A percentile compares a stretch with the other conserved stretches of the same genome.
These are phyloP conservation scores for Trichoderma sp. DNA, from an alignment of 2,329 filamentous ascomycete species.

Conservation along the genomic window DNA sequence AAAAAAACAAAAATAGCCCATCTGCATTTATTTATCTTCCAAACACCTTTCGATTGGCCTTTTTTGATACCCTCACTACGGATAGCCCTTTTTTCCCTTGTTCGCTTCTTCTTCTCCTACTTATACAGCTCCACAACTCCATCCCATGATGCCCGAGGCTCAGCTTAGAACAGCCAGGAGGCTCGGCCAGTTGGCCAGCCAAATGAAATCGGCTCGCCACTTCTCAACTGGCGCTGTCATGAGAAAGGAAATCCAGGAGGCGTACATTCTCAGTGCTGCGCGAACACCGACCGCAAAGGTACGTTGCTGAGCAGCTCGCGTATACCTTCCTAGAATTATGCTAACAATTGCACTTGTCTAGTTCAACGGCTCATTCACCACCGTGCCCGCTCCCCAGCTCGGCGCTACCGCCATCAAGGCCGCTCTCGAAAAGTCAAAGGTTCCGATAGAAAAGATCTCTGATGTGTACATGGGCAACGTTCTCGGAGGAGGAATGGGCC, in stretches of 20 bases:
- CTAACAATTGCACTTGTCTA: slow-evolving; percentile 38
- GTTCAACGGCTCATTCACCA: slow-evolving; percentile 93
- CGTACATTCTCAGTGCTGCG: slow-evolving; percentile 88
- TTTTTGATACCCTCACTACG: neutral
- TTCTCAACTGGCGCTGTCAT: slow-evolving; percentile 50
- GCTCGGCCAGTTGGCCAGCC: slow-evolving; percentile 40
- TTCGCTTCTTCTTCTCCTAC: neutral
- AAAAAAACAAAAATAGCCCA: neutral
- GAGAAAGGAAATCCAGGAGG: slow-evolving; percentile 75
- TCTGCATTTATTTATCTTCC: neutral
- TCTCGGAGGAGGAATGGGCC: slow-evolving; percentile 78
- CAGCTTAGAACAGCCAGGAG: slow-evolving; percentile 40
- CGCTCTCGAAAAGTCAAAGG: slow-evolving; percentile 80
- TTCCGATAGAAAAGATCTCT: slow-evolving; percentile 78
- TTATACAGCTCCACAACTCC: neutral
- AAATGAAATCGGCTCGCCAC: slow-evolving; percentile 44
- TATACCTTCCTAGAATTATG: neutral
- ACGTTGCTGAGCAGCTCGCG: slow-evolving; percentile 17
- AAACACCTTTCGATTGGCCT: neutral
- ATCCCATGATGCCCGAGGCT: slow-evolving; percentile 34
- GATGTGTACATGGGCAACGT: slow-evolving; percentile 99
- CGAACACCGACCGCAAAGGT: slow-evolving; percentile 91
- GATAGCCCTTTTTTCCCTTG: neutral
- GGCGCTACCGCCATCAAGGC: slow-evolving; percentile 91
- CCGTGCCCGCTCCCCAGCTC: slow-evolving; percentile 81